A percentile compares a stretch with the other conserved stretches of the same genome.
Conservation (phyloP, 768 basidiomycete genomes). For the Termitomyces heimii region DNA sequence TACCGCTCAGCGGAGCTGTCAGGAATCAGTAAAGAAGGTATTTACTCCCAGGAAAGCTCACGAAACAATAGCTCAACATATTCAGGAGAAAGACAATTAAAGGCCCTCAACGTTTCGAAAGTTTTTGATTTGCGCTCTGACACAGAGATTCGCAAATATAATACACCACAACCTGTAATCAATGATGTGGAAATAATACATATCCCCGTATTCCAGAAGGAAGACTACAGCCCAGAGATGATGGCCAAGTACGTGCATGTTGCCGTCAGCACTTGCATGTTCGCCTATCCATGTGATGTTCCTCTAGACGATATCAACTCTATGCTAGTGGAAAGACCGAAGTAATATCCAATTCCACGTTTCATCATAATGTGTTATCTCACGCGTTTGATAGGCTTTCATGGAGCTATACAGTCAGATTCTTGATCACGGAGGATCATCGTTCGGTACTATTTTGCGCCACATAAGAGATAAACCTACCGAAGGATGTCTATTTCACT, state of each 20-base stretch:
- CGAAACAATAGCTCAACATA: background rate
- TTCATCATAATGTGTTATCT: background rate
- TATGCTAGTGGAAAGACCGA: constrained; percentile 81
- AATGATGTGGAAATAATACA: constrained; percentile 57
- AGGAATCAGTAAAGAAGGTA: constrained; percentile 63
- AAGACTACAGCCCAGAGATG: constrained; percentile 79
- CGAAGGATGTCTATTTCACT: constrained; percentile 67
- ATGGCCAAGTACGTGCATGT: constrained; percentile 75
- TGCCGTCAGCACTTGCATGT: constrained; percentile 10
- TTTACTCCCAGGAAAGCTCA: background rate
- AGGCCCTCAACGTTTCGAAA: constrained; percentile 54
- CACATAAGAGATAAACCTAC: constrained; percentile 68
- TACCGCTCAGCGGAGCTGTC: constrained; percentile 74
- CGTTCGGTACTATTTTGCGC: constrained; percentile 67
- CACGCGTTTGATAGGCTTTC: constrained; percentile 48
- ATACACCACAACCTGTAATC: constrained; percentile 56
- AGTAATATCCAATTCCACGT: constrained; percentile 26
- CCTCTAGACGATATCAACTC: constrained; percentile 55
- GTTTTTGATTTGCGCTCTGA: constrained; percentile 79
- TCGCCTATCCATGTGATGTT: constrained; percentile 18
- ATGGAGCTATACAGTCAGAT: constrained; percentile 81
- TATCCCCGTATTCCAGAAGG: constrained; percentile 60
- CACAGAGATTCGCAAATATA: constrained; percentile 72
- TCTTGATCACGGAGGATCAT: constrained; percentile 60
- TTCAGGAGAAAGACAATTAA: constrained; percentile 53